Percentiles rank a stretch among this genome's conserved stretches.
Conservation (phyloP, 495 filamentous ascomycete genomes). For the Penicillium samsonianum region DNA sequence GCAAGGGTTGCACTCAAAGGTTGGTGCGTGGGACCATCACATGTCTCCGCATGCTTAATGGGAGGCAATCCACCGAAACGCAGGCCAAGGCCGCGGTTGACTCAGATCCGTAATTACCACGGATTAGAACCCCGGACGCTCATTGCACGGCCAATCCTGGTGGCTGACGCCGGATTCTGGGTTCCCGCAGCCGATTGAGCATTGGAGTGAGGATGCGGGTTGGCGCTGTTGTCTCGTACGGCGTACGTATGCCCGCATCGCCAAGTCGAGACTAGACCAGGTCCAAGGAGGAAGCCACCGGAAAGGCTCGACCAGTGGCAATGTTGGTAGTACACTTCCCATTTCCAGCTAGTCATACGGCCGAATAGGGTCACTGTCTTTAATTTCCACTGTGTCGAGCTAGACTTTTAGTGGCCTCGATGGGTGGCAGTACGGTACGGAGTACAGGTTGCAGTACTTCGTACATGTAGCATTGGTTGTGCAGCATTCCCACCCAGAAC, state of each 20-base stretch:
- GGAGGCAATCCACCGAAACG: conserved; percentile 7
- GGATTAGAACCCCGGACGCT: conserved; percentile 13
- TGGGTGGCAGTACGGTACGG: not conserved
- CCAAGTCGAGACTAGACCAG: conserved; percentile 15
- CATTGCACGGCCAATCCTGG: conserved; percentile 20
- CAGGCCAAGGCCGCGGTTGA: conserved; percentile 23
- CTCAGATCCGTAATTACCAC: conserved; percentile 16
- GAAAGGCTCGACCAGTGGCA: conserved; percentile 8
- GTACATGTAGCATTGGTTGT: conserved; percentile 7
- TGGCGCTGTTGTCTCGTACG: conserved; percentile 2
- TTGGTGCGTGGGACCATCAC: conserved; percentile 18
- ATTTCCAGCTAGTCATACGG: not conserved
- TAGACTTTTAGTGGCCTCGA: not conserved
- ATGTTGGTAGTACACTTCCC: not conserved
- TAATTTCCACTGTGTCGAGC: conserved; percentile 5
- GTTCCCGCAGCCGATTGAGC: conserved; percentile 11
- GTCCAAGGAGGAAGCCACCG: not conserved
- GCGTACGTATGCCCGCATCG: conserved; percentile 13
- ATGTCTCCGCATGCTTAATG: conserved; percentile 20
- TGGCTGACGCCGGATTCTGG: conserved; percentile 14
- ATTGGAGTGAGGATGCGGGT: conserved; percentile 1
- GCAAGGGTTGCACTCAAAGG: conserved; percentile 19
- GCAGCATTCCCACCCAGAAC: not conserved
- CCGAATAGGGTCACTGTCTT: not conserved
- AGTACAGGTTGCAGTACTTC: not conserved